Conservation (phyloP, 148 eudicot species). For the Vaccinium corymbosum region DNA sequence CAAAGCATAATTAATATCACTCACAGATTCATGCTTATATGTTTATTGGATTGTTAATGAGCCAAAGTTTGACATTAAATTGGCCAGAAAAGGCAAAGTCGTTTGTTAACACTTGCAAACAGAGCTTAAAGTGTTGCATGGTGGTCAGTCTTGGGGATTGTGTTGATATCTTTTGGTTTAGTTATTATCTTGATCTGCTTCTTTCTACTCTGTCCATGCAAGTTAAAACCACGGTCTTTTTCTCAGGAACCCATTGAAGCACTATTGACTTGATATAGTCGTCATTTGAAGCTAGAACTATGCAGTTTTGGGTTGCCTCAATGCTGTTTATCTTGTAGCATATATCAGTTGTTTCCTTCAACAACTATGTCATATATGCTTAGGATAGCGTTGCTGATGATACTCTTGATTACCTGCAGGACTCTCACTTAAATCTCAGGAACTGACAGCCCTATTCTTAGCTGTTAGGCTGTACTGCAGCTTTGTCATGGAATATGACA, state of each 20-base stretch:
- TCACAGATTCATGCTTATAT: no score
- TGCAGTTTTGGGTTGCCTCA: neutral
- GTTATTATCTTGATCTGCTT: neutral
- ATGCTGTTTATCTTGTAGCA: neutral
- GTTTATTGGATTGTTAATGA: neutral
- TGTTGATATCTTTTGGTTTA: neutral
- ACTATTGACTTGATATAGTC: no score
- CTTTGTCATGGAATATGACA: conserved; percentile 92
- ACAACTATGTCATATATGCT: neutral
- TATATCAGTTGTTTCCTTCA: neutral
- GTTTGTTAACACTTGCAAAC: neutral
- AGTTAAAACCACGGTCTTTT: neutral
- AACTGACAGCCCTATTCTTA: conserved; percentile 84
- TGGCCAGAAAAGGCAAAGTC: neutral
- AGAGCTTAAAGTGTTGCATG: neutral
- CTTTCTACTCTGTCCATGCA: neutral
- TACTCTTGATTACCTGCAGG: conserved; percentile 47
- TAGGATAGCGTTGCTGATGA: neutral
- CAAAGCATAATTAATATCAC: neutral
- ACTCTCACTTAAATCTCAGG: conserved; percentile 80
- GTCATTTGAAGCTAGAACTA: no score
- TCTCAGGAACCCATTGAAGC: neutral
- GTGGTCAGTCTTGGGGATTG: neutral
- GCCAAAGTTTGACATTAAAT: neutral
- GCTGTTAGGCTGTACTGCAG: conserved; percentile 94